Base-by-base conservation (phyloP, 2,329 filamentous ascomycete species). In the Rhynchosporium graminicola region DNA sequence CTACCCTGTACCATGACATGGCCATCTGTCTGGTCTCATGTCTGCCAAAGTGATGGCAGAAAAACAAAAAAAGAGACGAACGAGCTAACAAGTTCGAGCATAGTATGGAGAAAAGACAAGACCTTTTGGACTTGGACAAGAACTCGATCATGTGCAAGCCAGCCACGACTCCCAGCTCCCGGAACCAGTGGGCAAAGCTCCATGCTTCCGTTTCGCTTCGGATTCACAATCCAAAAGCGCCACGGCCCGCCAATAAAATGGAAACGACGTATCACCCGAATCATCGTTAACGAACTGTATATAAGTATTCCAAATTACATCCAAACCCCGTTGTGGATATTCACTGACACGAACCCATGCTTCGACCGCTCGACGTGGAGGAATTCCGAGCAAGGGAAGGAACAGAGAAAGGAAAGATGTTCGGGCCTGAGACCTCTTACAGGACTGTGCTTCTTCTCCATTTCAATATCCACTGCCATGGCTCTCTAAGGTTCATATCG, bases 401-500 rank as follows among this genome's bases (percentile, higher is more conserved):
- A 38, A 52, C 38, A 33, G 50, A 52, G 50, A 52, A 38, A 52
- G 50, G 33, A 12, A 33, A 38, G 7, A 26, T 40, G 50, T 52
- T 26, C 38, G 50, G 50, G 50, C 50, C 50, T 52, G 50, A 52
- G 50, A 52, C 50, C 50, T 40, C 50, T 40, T 20, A 15, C n/a
- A 52, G 50, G n/a, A 40, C 50, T 52, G 50, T 52, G 50, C 50
- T 52, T 52, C 31, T 52, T 52, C 33, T 33, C 33, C 50, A 33
- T 52, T 52, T 38, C 33, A 52, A 52, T n/a, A 52, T 38, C 50
- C 38, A 12, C 50, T 33, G 50, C n/a, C 33, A 40, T 15, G 31
- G 31, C 50, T 52, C 31, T 52, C 20, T 1, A 20, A 20, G 20
- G 20, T 1, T 20, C 20, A 1, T 38, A 52, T 52, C 15, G 9